phyloP scores from a whole-genome alignment of 257 asterid species.

The Cinchona pubescens region DNA sequence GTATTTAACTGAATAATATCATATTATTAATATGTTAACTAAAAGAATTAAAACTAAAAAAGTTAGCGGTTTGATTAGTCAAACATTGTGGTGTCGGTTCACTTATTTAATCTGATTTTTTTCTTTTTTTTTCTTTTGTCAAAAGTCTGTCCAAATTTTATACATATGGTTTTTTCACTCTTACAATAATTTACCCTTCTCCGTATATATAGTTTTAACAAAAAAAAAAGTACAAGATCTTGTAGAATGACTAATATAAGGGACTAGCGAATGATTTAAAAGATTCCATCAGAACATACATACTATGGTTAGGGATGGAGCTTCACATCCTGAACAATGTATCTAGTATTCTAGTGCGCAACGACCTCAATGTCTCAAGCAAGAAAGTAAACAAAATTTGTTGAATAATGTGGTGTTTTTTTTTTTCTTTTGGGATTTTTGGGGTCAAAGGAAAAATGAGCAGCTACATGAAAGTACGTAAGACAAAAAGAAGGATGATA shows the following conservation, averaged over 20 bases:
- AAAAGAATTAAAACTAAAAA: no score
- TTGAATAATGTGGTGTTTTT: neutral
- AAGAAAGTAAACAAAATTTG: neutral
- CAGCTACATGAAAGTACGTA: neutral
- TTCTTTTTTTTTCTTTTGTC: no score
- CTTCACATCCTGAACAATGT: neutral
- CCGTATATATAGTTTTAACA: no score
- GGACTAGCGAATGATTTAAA: neutral
- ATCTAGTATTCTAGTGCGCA: neutral
- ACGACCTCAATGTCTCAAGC: neutral
- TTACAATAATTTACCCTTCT: neutral
- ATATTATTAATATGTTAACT: no score
- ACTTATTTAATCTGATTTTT: no score
- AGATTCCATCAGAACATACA: neutral
- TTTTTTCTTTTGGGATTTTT: neutral
- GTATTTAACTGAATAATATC: no score
- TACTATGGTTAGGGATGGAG: neutral
- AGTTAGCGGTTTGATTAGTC: no score
- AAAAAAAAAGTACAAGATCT: neutral
- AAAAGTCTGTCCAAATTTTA: no score
- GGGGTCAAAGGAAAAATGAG: neutral
- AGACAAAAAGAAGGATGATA: slow-evolving; percentile 9
- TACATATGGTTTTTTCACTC: no score
- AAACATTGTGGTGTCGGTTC: no score
- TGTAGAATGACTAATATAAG: neutral